Evolutionary conservation across 345 rosid genomes (phyloP).

Genomic region (Gossypium sturtianum): DNA sequence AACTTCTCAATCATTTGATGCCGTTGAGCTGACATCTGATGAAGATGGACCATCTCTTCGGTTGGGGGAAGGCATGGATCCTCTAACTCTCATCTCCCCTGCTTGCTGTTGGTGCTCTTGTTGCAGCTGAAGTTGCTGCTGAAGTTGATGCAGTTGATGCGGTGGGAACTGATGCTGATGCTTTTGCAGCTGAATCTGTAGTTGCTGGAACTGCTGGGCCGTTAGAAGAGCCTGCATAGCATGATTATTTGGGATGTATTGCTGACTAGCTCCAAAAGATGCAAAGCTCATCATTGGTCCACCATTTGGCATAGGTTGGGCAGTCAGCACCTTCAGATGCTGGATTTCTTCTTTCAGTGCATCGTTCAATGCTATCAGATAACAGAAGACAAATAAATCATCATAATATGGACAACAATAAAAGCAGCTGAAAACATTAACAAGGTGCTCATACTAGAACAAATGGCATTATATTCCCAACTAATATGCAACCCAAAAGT

Average conservation of each 20-base stretch:
- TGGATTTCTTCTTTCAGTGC: constrained; percentile 90
- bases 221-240: constrained; percentile 64
- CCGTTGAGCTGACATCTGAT: constrained; percentile 22
- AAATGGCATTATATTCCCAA: background rate
- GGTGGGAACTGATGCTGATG: constrained; percentile 46
- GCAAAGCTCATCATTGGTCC: constrained; percentile 55
- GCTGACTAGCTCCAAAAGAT: constrained; percentile 60
- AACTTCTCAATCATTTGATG: constrained; percentile 31
- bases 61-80: constrained; percentile 35
- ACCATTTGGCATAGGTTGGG: constrained; percentile 59
- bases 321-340: constrained; percentile 79
- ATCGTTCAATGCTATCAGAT: constrained; percentile 64
- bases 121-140: constrained; percentile 27
- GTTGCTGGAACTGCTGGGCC: constrained; percentile 85
- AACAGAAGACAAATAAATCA: background rate
- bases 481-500: background rate
- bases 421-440: background rate
- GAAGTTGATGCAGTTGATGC: constrained; percentile 54
- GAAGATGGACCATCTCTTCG: constrained; percentile 46
- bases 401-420: background rate
- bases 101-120: constrained; percentile 32
- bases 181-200: constrained; percentile 85
- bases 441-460: background rate
- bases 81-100: constrained; percentile 46
- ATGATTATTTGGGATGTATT: constrained; percentile 55